Evolutionary conservation across 2,329 filamentous ascomycete species (phyloP), one percentile per base, ranked within the genome.

Genomic region (Stachybotrys elegans): DNA sequence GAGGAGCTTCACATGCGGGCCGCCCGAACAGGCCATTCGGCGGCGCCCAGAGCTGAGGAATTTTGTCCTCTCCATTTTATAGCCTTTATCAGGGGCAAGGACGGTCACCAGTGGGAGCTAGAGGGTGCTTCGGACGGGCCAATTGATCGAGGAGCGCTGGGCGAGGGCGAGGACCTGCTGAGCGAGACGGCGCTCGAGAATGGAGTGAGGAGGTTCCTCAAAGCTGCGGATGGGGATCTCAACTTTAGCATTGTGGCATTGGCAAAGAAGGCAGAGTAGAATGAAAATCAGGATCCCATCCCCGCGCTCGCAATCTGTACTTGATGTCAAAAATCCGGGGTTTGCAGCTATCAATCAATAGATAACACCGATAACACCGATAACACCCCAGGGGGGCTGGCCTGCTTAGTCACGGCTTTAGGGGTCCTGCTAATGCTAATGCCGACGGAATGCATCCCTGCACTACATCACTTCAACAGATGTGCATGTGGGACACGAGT

Each of bases 101-200:
- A 84, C 43, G 74, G 77, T 6, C 71, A 71, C 44, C 59, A 94
- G 34, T 94, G 86, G 81, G 89, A 94, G 68, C 65, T 94, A 56
- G 88, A 94, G 65, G 89, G 89, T 1, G 65, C 75, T 19, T 72
- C 85, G 40, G 85, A 84, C 54, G 88, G 88, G 0, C 88, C 88
- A 1, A 65, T 92, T 37, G 79, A 88, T 51, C 72, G 87, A 13
- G 83, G 82, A 0, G 43, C 50, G 13, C 60, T 86, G 45, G 63
- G 46, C 2, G 71, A 71, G 1, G 75, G 71, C 4, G 80, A 84
- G 45, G 81, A 86, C 61, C 72, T 83, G 43, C 58, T 85, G 49
- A 85, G 84, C 57, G 76, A 83, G 45, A 75, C 69, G 55, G 87
- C 86, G n/a, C 64, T 92, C 46, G 73, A 84, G 17, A 63, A 83